Base-by-base conservation (phyloP, 2,329 filamentous ascomycete genomes). In the Elsinoe perseae region DNA sequence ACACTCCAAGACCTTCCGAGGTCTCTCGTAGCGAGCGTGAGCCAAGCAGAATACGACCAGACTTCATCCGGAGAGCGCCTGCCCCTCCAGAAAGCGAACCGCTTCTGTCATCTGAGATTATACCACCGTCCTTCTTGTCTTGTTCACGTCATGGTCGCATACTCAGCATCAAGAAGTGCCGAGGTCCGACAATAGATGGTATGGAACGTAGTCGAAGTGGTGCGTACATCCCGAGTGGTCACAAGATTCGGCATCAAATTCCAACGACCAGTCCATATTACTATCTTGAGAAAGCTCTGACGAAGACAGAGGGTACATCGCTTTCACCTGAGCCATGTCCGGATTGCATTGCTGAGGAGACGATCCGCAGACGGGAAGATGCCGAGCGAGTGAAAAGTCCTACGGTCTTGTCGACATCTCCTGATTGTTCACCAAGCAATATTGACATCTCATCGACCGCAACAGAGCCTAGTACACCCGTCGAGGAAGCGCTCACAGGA, bases 241-340 rank as follows among this genome's bases (percentile, higher is more conserved):
- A 63, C 12, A 54, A 57, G 30, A 58, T 59, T 10, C 57, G 61
- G 23, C 62, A 62, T 21, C 64, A 68, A 48, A 58, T 64, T 28
- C 64, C 68, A 10, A 63, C 63, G 8, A 64, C 65, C 10, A 69
- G 66, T 58, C 66, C 64, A 2, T 69, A 64, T 63, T 59, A 55
- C 28, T 56, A 61, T 50, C 21, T 52, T 20, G 54, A 53, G 30
- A 61, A 40, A 21, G 58, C 43, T 59, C 58, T 60, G 56, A 57
- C 60, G 54, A 61, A 57, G 56, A 58, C 52, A 52, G 58, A 59
- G 57, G 52, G 54, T 56, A 62, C 58, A 36, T 56, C 53, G 58
- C 43, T 58, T 59, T 62, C 62, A 25, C 59, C 59, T 14, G 57
- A 61, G 28, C 44, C 57, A 5, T 68, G 66, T 55, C 65, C 68